Percentiles rank a stretch among this genome's conserved stretches.
Conservation (phyloP, 2,329 filamentous ascomycete species). For the Zymoseptoria crescenta region DNA sequence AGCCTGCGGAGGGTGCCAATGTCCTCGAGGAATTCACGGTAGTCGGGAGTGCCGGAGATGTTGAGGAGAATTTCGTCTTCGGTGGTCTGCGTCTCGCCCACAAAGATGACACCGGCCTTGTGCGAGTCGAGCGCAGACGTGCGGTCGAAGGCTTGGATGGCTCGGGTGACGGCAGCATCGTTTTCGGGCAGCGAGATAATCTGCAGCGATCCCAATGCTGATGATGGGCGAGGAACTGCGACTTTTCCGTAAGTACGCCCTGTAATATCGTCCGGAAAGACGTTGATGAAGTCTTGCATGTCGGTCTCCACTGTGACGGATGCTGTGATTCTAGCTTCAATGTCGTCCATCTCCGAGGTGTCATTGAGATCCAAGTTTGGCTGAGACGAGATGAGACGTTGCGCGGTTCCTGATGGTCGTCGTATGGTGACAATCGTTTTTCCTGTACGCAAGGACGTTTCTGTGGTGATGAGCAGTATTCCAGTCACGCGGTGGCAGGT, state of each 20-base stretch:
- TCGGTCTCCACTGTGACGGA: slow-evolving; percentile 18
- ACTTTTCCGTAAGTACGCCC: slow-evolving; percentile 31
- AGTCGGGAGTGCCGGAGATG: slow-evolving; percentile 76
- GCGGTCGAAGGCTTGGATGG: slow-evolving; percentile 74
- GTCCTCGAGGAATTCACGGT: slow-evolving; percentile 73
- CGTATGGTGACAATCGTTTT: slow-evolving; percentile 27
- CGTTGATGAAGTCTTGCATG: slow-evolving; percentile 19
- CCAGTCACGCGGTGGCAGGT: slow-evolving; percentile 66
- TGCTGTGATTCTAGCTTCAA: slow-evolving; percentile 15
- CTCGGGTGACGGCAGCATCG: slow-evolving; percentile 53
- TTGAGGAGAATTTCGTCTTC: slow-evolving; percentile 85
- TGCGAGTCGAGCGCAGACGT: slow-evolving; percentile 88
- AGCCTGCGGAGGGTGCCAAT: slow-evolving; percentile 76
- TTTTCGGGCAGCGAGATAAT: slow-evolving; percentile 63
- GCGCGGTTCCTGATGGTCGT: slow-evolving; percentile 24
- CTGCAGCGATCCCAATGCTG: slow-evolving; percentile 20
- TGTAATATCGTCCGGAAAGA: slow-evolving; percentile 21
- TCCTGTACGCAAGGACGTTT: slow-evolving; percentile 49
- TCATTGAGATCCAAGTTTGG: slow-evolving; percentile 8
- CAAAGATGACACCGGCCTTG: slow-evolving; percentile 90
- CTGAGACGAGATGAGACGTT: slow-evolving; percentile 14
- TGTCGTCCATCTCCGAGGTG: not conserved
- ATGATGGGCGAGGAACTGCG: slow-evolving; percentile 42
- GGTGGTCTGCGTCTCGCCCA: slow-evolving; percentile 74
- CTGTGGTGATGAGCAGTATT: slow-evolving; percentile 65